Base-by-base conservation (phyloP, 2,329 filamentous ascomycete genomes). In the Fusarium subtropicale region DNA sequence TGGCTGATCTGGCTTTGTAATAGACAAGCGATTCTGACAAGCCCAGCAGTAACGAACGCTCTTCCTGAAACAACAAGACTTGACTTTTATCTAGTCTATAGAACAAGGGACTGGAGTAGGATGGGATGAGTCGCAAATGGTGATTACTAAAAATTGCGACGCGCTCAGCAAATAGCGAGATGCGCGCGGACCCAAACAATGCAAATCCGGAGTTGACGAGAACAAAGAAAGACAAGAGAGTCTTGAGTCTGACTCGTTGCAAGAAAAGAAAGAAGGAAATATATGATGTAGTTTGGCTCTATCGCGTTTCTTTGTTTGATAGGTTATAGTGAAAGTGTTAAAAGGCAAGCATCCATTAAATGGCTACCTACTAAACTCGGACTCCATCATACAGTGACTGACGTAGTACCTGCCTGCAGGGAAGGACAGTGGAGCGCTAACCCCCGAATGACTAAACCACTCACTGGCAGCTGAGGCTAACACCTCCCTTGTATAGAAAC, bases 301-400 rank as follows among this genome's bases (percentile, higher is more conserved):
- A 18, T 46, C 34, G 39, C 20, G 54, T 41, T 55, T 56, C 51
- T 60, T 67, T 63, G 58, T 60, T 53, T 41, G 56, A 33, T 56
- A 39, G 18, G 16, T 16, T 51, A 51, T 28, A 15, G 24, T 30
- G 33, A 18, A 51, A 51, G 47, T 28, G 47, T 46, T 26, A 12
- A 34, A 34, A 46, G 52, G 22, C 7, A 26, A n/a, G 11, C 18
- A 36, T 24, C n/a, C 10, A n/a, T 30, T 34, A 36, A 52, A 36
- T 44, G 38, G 20, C 20, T 46, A 39, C 20, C 20, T 46, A 39
- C 20, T n/a, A 51, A 39, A 58, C 39, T 33, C 47, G 7, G 22
- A 51, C 18, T 36, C 12, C 18, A 22, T 22, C 20, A 22, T 10
- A n/a, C 31, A 50, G 20, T 50, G 47, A 50, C 47, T 26, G 22